phyloP scores from a whole-genome alignment of 2,329 filamentous ascomycete genomes.

The Trichophyton schoenleinii region DNA sequence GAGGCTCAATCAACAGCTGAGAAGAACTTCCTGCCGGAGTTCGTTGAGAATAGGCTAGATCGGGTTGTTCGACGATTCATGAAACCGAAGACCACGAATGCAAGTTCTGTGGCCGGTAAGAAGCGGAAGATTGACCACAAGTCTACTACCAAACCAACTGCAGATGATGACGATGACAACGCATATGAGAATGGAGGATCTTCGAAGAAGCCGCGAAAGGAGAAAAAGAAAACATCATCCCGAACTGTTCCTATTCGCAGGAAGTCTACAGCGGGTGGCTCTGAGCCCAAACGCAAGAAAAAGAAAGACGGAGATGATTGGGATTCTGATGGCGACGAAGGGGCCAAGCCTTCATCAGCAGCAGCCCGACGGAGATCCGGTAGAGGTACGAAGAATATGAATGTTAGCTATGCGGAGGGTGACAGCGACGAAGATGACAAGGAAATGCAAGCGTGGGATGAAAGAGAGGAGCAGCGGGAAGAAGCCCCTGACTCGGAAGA shows the following conservation, averaged over 20 bases:
- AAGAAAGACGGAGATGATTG: conserved; percentile 28
- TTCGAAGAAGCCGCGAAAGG: conserved; percentile 13
- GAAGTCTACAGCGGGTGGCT: conserved; percentile 19
- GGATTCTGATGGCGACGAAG: conserved; percentile 32
- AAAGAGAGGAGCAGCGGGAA: conserved; percentile 22
- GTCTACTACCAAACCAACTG: conserved; percentile 17
- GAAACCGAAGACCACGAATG: conserved; percentile 40
- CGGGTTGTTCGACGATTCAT: conserved; percentile 57
- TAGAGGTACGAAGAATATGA: conserved; percentile 23
- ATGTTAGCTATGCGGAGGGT: conserved; percentile 33
- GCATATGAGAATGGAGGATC: conserved; percentile 4
- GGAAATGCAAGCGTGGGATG: conserved; percentile 30
- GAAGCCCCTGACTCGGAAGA: conserved; percentile 13
- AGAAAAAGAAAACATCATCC: conserved; percentile 17
- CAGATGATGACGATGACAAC: conserved; percentile 19
- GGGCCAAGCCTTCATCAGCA: conserved; percentile 25
- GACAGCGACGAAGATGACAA: conserved; percentile 34
- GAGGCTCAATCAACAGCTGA: conserved; percentile 74
- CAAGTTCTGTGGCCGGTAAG: conserved; percentile 17
- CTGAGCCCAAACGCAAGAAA: conserved; percentile 24
- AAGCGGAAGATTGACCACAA: conserved; percentile 32
- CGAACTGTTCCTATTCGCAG: conserved; percentile 21
- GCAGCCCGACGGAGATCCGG: conserved; percentile 28
- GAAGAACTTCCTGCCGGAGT: conserved; percentile 70
- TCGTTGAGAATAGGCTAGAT: conserved; percentile 63